phyloP scores from a whole-genome alignment of 805 yeast genomes.

The Grigorovia humatica region DNA sequence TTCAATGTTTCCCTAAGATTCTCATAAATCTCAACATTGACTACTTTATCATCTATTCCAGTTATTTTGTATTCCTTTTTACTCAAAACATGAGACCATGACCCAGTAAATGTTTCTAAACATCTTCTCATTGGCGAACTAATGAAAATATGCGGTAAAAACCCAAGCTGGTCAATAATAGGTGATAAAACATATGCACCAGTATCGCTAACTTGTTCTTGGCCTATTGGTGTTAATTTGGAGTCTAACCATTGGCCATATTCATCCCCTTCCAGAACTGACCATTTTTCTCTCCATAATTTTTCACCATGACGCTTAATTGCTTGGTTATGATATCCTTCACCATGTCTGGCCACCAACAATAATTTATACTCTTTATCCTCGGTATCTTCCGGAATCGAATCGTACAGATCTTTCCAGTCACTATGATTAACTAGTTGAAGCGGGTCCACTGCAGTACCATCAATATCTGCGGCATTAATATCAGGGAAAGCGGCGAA shows the following conservation, averaged over 20 bases:
- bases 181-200: constrained; percentile 17
- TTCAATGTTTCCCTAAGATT: constrained; percentile 53
- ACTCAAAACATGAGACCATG: constrained; percentile 40
- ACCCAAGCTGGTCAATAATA: constrained; percentile 29
- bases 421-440: constrained; percentile 9
- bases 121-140: constrained; percentile 59
- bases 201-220: constrained; percentile 43
- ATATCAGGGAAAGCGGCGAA: constrained; percentile 11
- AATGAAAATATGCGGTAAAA: constrained; percentile 45
- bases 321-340: constrained; percentile 53
- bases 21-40: constrained; percentile 27
- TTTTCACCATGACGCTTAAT: constrained; percentile 46
- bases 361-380: constrained; percentile 13
- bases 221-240: constrained; percentile 44
- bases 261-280: constrained; percentile 44
- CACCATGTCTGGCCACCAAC: constrained; percentile 46
- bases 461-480: constrained; percentile 4
- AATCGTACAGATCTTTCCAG: constrained; percentile 15
- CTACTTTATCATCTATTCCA: constrained; percentile 8
- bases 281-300: constrained; percentile 49
- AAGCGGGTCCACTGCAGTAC: constrained; percentile 12
- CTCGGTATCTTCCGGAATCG: constrained; percentile 15
- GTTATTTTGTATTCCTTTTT: background rate
- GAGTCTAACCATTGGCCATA: constrained; percentile 43
- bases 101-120: constrained; percentile 42